Evolutionary conservation across 345 rosid species (phyloP), one percentile per base, ranked within the genome.

Genomic region (Eucalyptus sp.): DNA sequence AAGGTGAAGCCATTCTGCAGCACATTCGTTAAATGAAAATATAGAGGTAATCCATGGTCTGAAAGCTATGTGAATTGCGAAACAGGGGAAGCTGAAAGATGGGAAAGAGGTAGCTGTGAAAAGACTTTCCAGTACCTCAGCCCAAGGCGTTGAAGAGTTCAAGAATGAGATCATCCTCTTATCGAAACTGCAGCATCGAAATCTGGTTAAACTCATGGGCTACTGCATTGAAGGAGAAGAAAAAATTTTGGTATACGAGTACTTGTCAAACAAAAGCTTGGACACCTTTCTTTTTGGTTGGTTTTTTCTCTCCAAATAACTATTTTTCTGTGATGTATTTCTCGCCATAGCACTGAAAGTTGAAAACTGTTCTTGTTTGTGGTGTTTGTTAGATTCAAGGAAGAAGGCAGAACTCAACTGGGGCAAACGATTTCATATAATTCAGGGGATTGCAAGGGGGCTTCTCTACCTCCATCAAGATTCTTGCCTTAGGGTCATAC

Each of bases 141-240:
- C 18, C 16, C 51, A 60, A 43, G 88, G 79, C 20, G 9, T 87
- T 22, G 50, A 56, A 54, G 88, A 87, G 88, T 87, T 58, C 52
- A 5, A 46, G 17, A 60, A 60, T 7, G 88, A 87, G 76, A 54
- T 62, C 43, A 44, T 87, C 71, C 71, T 41, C 2, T 52, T 54
- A 22, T 87, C 88, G 9, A 52, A 37, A 60, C 76, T 54, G 4
- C 31, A 20, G 29, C 71, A 62, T 62, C 52, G 93, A 50, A 95
- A 95, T 86, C 92, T 96, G 43, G 97, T 96, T 71, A 95, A 89
- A 44, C 92, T 95, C 62, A 86, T 93, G 10, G 97, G 98, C 7
- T 95, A 94, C 89, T 95, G 97, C 87, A 86, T 91, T 87, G 92
- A 95, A 87, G 91, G 91, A 81, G 96, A 92, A 50, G 97, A 96